A percentile compares a stretch with the other conserved stretches of the same genome.
Conservation (phyloP, 768 basidiomycete species). For the Galerina sulciceps region DNA sequence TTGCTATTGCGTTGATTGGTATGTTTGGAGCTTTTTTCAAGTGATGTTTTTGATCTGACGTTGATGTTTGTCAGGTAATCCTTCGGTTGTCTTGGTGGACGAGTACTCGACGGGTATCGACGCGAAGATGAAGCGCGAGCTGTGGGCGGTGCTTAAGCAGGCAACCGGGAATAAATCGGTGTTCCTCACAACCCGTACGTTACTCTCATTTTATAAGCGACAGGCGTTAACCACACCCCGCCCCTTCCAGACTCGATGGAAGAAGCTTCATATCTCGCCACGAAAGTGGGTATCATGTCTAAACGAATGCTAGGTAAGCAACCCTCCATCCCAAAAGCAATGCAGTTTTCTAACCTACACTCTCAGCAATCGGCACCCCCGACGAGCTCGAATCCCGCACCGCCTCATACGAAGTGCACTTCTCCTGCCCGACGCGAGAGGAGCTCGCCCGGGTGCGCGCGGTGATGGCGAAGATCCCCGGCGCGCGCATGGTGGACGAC, state of each 20-base stretch:
- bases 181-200: conserved; percentile 71
- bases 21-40: neutral
- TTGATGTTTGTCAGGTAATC: conserved; percentile 42
- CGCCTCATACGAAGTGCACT: conserved; percentile 55
- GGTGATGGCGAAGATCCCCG: conserved; percentile 57
- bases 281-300: conserved; percentile 27
- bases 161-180: conserved; percentile 71
- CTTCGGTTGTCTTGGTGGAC: conserved; percentile 77
- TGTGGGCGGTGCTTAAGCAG: conserved; percentile 76
- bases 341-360: too few species aligned
- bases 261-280: conserved; percentile 28
- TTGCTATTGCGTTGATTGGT: conserved; percentile 77
- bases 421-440: conserved; percentile 54
- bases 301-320: conserved; percentile 25
- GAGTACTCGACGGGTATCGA: conserved; percentile 86
- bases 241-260: conserved; percentile 27
- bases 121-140: conserved; percentile 81
- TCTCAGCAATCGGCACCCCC: conserved; percentile 22
- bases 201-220: neutral
- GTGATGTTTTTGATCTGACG: too few species aligned
- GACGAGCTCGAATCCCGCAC: conserved; percentile 21
- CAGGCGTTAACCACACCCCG: neutral
- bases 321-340: too few species aligned
- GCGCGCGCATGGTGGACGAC: conserved; percentile 58
- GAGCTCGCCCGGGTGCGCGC: conserved; percentile 48